phyloP scores from a whole-genome alignment of 2,329 filamentous ascomycete genomes.

The Alternaria metachromatica region DNA sequence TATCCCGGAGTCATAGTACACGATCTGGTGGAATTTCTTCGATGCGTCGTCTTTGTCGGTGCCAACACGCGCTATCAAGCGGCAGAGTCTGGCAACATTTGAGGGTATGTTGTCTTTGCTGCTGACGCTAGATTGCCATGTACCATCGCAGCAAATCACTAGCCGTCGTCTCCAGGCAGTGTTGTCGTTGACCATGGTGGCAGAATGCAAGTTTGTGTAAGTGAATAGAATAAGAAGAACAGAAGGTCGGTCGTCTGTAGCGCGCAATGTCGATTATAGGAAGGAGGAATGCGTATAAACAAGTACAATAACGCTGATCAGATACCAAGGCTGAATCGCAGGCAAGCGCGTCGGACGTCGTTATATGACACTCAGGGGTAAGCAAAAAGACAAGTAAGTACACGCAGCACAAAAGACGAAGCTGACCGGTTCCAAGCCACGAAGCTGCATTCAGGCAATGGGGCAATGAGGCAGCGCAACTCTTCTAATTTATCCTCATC shows the following conservation, averaged over 20 bases:
- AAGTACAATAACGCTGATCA: constrained; percentile 1
- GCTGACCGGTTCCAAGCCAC: background rate
- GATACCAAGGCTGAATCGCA: constrained; percentile 5
- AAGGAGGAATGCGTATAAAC: background rate
- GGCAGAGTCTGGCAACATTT: constrained; percentile 46
- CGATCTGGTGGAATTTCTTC: constrained; percentile 45
- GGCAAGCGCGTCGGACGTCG: constrained; percentile 1
- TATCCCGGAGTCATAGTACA: constrained; percentile 47
- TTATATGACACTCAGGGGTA: constrained; percentile 6
- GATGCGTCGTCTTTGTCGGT: constrained; percentile 23
- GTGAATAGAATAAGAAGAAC: background rate
- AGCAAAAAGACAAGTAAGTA: constrained; percentile 7
- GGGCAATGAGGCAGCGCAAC: constrained; percentile 1
- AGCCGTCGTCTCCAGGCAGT: constrained; percentile 41
- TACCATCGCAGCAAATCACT: constrained; percentile 47
- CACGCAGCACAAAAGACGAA: background rate
- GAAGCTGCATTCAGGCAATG: background rate
- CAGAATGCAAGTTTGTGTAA: background rate
- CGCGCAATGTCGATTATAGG: background rate
- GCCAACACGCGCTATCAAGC: constrained; percentile 41
- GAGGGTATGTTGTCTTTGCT: constrained; percentile 42
- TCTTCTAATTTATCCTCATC: background rate
- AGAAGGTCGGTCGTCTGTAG: background rate
- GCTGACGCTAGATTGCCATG: constrained; percentile 45
- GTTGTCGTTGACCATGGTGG: constrained; percentile 21